Evolutionary conservation across 371 early-diverging fungal species (phyloP), one percentile per base, ranked within the genome.

Genomic region (Lichtheimia corymbifera): DNA sequence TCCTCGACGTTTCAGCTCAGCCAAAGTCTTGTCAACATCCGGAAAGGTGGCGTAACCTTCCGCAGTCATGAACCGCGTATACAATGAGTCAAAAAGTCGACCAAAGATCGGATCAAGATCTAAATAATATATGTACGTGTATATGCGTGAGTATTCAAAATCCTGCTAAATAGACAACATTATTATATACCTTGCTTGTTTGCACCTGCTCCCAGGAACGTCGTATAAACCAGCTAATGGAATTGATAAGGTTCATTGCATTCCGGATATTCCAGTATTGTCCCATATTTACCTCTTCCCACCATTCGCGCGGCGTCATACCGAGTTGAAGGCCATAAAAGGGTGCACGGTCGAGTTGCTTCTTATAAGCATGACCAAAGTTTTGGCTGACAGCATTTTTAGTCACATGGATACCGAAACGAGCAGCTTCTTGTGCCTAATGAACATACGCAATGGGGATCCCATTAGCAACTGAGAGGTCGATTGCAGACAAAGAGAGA

Each of bases 1-100:
- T 12, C 78, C 78, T 13, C 67, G 56, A 11, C 53, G 56, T 20
- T 71, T 66, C 3, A 80, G 50, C 25, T 70, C 66, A 24, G 65
- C 24, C 42, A 80, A 57, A 11, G 76, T 65, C 12, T 42, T 47
- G 0, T 64, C 13, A 11, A 76, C 78, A 60, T 80, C 81, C n/a
- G 67, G 71, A 53, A 76, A 80, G 18, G 76, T 42, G 2, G 70
- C 60, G 63, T 80, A 80, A 3, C 78, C 78, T 27, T 77, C 78
- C 11, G 66, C 65, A 7, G 74, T 69, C 43, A 64, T 67, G 58
- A 77, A 80, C 20, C 81, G 68, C 3, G 63, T 63, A 59, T 72
- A 77, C 15, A 80, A 30, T 42, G 71, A 58, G 24, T 70, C 50
- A 58, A 70, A 80, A 3, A 80, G 30, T 5, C 55, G 40, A 50